phyloP scores from a whole-genome alignment of 345 rosid species.

The Lagerstroemia speciosa region DNA sequence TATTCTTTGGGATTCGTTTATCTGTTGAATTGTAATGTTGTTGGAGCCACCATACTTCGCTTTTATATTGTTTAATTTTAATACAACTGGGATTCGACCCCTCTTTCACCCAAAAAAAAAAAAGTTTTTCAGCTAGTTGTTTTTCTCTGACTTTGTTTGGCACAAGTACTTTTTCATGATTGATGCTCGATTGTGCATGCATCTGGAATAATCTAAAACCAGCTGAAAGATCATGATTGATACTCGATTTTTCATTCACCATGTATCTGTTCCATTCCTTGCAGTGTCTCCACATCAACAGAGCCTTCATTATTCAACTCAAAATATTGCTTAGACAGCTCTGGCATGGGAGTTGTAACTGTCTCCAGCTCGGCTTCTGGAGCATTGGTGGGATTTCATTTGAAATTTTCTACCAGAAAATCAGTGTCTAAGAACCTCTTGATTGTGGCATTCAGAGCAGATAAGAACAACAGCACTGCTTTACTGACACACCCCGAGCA shows the following conservation, averaged over 20 bases:
- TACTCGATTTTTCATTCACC: too few relatives aligned
- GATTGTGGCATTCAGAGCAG: conserved; percentile 60
- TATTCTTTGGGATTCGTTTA: too few relatives aligned
- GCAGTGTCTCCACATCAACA: background rate
- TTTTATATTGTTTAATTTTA: too few relatives aligned
- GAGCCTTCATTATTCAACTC: background rate
- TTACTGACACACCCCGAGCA: conserved; percentile 38
- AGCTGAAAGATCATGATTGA: background rate
- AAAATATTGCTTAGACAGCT: background rate
- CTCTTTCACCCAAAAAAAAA: too few relatives aligned
- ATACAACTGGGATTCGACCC: too few relatives aligned
- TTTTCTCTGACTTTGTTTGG: background rate
- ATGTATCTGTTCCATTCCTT: background rate
- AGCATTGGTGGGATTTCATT: conserved; percentile 49
- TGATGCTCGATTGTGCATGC: background rate
- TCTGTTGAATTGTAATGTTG: too few relatives aligned
- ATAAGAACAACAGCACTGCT: conserved; percentile 41
- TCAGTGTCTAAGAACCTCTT: conserved; percentile 36
- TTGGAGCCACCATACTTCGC: too few relatives aligned
- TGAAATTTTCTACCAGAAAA: conserved; percentile 29
- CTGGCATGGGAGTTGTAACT: conserved; percentile 82
- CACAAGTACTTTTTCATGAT: background rate
- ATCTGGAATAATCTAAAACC: background rate
- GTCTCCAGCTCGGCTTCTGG: conserved; percentile 78
- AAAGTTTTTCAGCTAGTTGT: too few relatives aligned